Evolutionary conservation across 805 yeast genomes (phyloP).

Genomic region (Metschnikowia anglica): DNA sequence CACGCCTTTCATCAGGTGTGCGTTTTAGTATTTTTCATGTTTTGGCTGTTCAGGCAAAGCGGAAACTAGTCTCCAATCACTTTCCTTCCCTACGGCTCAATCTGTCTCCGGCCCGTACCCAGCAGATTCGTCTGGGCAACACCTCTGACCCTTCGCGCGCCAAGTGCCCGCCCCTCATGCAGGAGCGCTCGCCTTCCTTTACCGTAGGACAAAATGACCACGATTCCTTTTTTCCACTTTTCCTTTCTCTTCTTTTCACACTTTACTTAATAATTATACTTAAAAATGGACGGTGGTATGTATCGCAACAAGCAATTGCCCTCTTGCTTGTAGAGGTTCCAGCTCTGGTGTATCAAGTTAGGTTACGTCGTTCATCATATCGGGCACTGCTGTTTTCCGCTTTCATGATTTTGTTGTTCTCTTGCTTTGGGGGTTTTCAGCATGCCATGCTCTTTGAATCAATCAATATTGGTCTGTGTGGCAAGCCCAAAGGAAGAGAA

Average conservation of each 20-base stretch:
- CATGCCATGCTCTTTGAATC: no score
- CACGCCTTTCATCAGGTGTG: no score
- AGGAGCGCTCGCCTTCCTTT: slow-evolving; percentile 21
- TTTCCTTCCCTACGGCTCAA: neutral
- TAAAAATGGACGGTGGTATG: slow-evolving; percentile 63
- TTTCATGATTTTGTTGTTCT: neutral
- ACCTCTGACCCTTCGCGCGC: slow-evolving; percentile 11
- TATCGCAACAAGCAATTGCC: slow-evolving; percentile 18
- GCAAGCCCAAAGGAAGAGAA: neutral
- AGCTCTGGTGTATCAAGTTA: neutral
- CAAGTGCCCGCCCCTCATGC: slow-evolving; percentile 11
- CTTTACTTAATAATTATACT: slow-evolving; percentile 19
- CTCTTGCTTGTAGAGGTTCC: neutral
- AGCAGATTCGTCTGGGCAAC: slow-evolving; percentile 8
- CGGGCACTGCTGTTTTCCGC: neutral
- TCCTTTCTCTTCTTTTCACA: slow-evolving; percentile 23
- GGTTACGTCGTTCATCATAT: neutral
- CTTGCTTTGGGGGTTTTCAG: neutral
- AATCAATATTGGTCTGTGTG: no score
- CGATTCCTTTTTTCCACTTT: slow-evolving; percentile 23
- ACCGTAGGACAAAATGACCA: slow-evolving; percentile 21
- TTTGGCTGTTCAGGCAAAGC: no score
- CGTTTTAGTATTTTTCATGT: no score
- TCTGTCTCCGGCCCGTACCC: neutral
- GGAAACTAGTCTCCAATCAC: no score